Evolutionary conservation across 192 early-diverging fungal species (phyloP).

Genomic region (Thamnidium elegans): DNA sequence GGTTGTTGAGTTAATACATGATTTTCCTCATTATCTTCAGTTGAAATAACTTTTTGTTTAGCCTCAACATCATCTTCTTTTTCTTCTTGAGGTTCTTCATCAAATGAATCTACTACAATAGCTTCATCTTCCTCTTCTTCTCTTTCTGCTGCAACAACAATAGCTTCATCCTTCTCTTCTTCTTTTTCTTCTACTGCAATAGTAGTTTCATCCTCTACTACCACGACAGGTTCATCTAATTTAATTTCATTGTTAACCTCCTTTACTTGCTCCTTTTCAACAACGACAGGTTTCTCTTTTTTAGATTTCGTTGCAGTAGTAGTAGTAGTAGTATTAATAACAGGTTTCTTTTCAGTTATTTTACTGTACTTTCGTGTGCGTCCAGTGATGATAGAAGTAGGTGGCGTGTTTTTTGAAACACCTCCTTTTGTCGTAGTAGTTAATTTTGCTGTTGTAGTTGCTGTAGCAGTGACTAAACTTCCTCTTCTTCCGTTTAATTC

Average conservation of each 20-base stretch:
- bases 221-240: not conserved
- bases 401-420: slow-evolving; percentile 16
- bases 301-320: not conserved
- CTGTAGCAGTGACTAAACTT: not conserved
- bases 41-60: not conserved
- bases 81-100: not conserved
- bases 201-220: not conserved
- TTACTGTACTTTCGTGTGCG: slow-evolving; percentile 15
- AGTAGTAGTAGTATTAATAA: not conserved
- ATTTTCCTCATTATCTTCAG: not conserved
- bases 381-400: slow-evolving; percentile 18
- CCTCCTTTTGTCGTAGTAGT: slow-evolving; percentile 4
- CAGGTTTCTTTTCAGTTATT: slow-evolving; percentile 8
- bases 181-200: not conserved
- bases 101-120: slow-evolving; percentile 3
- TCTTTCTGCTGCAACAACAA: not conserved
- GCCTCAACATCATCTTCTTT: not conserved
- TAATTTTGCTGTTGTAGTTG: not conserved
- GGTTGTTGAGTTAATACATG: not conserved
- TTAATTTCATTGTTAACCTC: not conserved
- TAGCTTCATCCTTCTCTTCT: not conserved
- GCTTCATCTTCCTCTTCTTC: not conserved
- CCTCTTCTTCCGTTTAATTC: not conserved
- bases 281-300: not conserved
- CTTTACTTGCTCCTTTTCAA: not conserved